A percentile compares a stretch with the other conserved stretches of the same genome.
These are phyloP conservation scores for Casuarina cunninghamiana DNA, from an alignment of 306 rosid species.

Conservation along the genomic window DNA sequence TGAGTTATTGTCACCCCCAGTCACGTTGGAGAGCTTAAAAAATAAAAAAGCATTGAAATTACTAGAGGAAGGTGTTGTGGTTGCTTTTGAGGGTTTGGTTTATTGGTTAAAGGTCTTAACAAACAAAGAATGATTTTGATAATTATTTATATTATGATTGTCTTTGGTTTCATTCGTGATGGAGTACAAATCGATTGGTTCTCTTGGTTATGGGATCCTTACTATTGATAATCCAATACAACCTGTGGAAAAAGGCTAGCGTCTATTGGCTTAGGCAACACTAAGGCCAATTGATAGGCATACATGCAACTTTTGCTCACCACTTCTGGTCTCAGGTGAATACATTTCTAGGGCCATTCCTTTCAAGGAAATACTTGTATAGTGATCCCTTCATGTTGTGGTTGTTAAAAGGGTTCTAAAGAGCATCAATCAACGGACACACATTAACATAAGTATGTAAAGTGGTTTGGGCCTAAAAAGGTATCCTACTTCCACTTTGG, in stretches of 20 bases:
- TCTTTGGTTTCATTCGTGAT: conserved; percentile 13
- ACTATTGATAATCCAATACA: conserved; percentile 96
- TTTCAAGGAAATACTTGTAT: conserved; percentile 76
- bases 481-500: too few relatives aligned
- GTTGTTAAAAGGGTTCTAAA: too few relatives aligned
- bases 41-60: neutral
- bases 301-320: conserved; percentile 90
- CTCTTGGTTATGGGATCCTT: conserved; percentile 96
- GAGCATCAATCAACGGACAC: too few relatives aligned
- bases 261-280: conserved; percentile 90
- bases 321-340: conserved; percentile 89
- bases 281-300: conserved; percentile 82
- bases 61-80: neutral
- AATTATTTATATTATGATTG: neutral
- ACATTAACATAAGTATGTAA: too few relatives aligned
- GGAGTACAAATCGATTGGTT: conserved; percentile 78
- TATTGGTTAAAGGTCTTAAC: neutral
- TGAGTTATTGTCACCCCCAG: neutral
- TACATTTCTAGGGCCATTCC: conserved; percentile 91
- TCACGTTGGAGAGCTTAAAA: neutral
- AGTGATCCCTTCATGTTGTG: too few relatives aligned
- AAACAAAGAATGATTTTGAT: neutral
- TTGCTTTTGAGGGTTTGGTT: neutral
- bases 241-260: conserved; percentile 93
- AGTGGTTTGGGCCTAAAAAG: too few relatives aligned